Percentiles rank a stretch among this genome's conserved stretches.
phyloP scores from a whole-genome alignment of 371 early-diverging fungal species.

The Batkoa obscura region DNA sequence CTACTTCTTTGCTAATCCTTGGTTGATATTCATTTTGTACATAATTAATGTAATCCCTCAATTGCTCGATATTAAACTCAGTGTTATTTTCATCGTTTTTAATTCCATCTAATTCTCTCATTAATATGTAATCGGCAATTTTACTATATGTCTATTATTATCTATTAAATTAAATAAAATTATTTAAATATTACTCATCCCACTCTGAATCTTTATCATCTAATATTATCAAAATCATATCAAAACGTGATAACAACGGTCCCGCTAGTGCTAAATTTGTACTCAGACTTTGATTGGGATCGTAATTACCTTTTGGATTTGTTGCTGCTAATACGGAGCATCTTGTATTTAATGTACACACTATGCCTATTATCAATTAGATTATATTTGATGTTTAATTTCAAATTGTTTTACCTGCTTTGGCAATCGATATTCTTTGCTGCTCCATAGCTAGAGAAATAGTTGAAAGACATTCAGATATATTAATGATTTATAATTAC shows the following conservation, averaged over 20 bases:
- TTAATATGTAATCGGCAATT: too few relatives aligned
- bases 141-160: too few relatives aligned
- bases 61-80: too few relatives aligned
- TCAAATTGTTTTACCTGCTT: conserved; percentile 96
- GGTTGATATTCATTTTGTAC: too few relatives aligned
- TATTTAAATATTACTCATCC: conserved; percentile 30
- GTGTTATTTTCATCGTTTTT: too few relatives aligned
- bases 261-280: conserved; percentile 94
- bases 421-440: conserved; percentile 98
- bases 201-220: conserved; percentile 76
- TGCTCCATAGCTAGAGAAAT: conserved; percentile 99
- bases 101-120: too few relatives aligned
- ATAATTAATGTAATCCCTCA: too few relatives aligned
- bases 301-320: conserved; percentile 93
- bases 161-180: too few relatives aligned
- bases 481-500: too few relatives aligned
- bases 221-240: conserved; percentile 83
- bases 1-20: too few relatives aligned
- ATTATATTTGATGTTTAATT: too few relatives aligned
- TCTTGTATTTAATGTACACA: conserved; percentile 70
- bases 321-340: conserved; percentile 96
- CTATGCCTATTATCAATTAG: too few relatives aligned
- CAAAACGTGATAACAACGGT: conserved; percentile 92
- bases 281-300: conserved; percentile 65
- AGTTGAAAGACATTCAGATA: conserved; percentile 58